phyloP scores from a whole-genome alignment of 2,329 filamentous ascomycete genomes.

The Biscogniauxia mediterranea region DNA sequence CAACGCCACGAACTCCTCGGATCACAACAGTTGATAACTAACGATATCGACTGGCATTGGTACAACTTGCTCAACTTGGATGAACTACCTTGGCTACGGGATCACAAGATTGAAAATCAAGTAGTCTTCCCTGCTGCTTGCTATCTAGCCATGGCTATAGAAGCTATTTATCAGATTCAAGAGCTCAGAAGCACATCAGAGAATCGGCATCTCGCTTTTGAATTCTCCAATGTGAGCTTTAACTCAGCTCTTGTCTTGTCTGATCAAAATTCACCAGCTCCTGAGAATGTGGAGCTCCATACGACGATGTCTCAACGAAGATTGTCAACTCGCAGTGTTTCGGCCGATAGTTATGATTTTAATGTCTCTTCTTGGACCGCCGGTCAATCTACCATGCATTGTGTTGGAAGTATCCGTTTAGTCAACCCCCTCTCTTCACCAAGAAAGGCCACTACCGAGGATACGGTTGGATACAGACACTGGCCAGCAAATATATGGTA shows the following conservation, averaged over 20 bases:
- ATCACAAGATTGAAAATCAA: slow-evolving; percentile 19
- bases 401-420: neutral
- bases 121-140: slow-evolving; percentile 20
- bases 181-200: neutral
- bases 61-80: slow-evolving; percentile 13
- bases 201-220: neutral
- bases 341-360: neutral
- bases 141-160: slow-evolving; percentile 19
- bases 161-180: slow-evolving; percentile 13
- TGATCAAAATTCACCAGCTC: neutral
- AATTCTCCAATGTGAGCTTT: slow-evolving; percentile 10
- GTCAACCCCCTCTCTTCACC: neutral
- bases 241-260: slow-evolving; percentile 1
- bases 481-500: neutral
- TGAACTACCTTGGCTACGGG: slow-evolving; percentile 20
- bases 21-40: slow-evolving; percentile 1
- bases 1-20: neutral
- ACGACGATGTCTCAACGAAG: slow-evolving; percentile 3
- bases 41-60: slow-evolving; percentile 18
- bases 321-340: too few relatives aligned
- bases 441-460: neutral
- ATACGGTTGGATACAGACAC: neutral
- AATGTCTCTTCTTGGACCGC: neutral
- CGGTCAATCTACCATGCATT: neutral
- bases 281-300: slow-evolving; percentile 8